Conservation (phyloP, 176 grass and related monocot genomes). For the Eleusine indica region DNA sequence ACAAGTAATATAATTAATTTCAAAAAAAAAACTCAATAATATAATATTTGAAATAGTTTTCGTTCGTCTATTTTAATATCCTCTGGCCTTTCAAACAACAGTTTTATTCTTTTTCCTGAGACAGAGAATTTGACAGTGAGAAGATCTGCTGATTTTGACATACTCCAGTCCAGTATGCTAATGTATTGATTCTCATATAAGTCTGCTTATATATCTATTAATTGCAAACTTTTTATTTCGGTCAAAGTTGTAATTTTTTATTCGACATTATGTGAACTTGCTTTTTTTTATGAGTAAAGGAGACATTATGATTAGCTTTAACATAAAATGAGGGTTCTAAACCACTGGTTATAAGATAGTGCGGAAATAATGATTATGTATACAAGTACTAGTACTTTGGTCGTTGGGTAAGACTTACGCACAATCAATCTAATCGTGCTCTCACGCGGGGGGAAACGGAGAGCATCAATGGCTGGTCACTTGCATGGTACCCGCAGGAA, state of each 20-base stretch:
- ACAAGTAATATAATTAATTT: too few species aligned
- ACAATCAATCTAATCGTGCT: neutral
- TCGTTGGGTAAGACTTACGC: too few species aligned
- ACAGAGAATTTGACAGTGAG: neutral
- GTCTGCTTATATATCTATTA: neutral
- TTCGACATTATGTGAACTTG: neutral
- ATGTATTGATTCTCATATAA: neutral
- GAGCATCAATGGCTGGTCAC: neutral
- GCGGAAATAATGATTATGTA: too few species aligned
- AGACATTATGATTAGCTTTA: neutral
- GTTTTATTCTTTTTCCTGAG: neutral
- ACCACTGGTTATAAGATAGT: neutral
- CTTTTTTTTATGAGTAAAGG: too few species aligned
- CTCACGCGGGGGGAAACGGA: neutral
- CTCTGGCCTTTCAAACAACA: neutral
- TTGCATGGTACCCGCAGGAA: neutral
- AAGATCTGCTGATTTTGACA: neutral
- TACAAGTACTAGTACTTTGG: too few species aligned
- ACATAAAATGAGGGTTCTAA: neutral
- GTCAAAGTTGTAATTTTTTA: neutral
- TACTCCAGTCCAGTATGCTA: slow-evolving; percentile 5
- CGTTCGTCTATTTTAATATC: neutral
- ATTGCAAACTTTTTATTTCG: neutral
- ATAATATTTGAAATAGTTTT: neutral
- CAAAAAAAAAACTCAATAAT: neutral